Evolutionary conservation across 192 early-diverging fungal species (phyloP).

Genomic region (Irineochytrium annulatum): DNA sequence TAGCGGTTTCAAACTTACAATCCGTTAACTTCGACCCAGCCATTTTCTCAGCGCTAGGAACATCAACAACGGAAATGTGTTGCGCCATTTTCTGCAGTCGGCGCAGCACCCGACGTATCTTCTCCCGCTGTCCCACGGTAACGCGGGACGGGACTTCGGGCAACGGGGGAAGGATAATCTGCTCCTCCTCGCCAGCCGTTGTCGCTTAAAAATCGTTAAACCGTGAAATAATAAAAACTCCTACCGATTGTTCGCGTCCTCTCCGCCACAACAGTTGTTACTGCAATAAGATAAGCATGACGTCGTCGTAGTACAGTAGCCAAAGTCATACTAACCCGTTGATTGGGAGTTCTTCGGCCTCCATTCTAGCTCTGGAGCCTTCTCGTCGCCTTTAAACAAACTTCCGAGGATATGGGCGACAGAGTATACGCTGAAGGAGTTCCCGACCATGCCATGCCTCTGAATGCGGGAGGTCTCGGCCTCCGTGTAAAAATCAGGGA

Average conservation of each 20-base stretch:
- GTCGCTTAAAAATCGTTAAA: no score
- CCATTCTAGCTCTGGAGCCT: slow-evolving; percentile 1
- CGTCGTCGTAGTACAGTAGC: no score
- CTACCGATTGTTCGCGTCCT: no score
- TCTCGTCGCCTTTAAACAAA: not conserved
- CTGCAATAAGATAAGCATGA: no score
- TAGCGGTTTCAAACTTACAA: not conserved
- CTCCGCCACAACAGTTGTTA: no score
- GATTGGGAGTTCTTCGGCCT: no score
- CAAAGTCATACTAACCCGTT: no score
- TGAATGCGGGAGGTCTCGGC: not conserved
- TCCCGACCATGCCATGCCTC: not conserved
- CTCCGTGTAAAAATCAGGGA: slow-evolving; percentile 6
- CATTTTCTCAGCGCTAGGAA: not conserved
- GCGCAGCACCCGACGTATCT: not conserved
- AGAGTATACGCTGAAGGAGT: slow-evolving; percentile 6
- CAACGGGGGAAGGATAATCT: not conserved
- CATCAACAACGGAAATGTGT: not conserved
- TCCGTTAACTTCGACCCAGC: not conserved
- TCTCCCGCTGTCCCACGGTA: not conserved
- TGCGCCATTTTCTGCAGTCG: not conserved
- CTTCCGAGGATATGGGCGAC: slow-evolving; percentile 1
- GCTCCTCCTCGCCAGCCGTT: no score
- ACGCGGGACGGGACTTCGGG: not conserved
- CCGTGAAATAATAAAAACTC: no score